Evolutionary conservation across 768 basidiomycete species (phyloP).

Genomic region (Termitomyces sp.): DNA sequence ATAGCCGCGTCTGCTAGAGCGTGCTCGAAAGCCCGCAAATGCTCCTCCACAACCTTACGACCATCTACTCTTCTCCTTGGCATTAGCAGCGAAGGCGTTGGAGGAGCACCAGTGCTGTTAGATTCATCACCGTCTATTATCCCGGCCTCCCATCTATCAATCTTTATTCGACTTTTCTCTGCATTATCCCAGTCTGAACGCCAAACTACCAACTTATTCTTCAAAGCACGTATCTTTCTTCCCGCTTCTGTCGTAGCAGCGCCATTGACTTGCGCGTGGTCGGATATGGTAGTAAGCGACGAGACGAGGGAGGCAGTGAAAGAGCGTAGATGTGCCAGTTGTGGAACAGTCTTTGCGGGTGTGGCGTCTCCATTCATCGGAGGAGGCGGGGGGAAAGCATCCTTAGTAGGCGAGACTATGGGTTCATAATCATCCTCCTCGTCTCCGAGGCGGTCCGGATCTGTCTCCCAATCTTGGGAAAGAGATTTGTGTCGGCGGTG

Average conservation of each 20-base stretch:
- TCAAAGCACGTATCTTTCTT: conserved; percentile 78
- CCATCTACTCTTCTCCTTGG: conserved; percentile 53
- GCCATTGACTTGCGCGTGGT: conserved; percentile 85
- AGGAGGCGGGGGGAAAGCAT: conserved; percentile 50
- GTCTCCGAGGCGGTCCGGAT: conserved; percentile 46
- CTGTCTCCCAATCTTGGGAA: conserved; percentile 56
- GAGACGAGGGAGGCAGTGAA: conserved; percentile 70
- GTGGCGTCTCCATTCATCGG: conserved; percentile 46
- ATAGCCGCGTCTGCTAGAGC: conserved; percentile 66
- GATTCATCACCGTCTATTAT: conserved; percentile 34
- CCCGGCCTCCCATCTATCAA: conserved; percentile 79
- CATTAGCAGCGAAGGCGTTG: conserved; percentile 23
- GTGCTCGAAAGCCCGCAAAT: conserved; percentile 67
- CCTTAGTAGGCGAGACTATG: conserved; percentile 46
- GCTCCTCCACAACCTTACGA: conserved; percentile 68
- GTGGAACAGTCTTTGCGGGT: conserved; percentile 53
- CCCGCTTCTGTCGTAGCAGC: conserved; percentile 83
- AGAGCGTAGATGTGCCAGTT: conserved; percentile 65
- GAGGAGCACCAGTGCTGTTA: conserved; percentile 17
- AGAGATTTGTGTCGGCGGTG: conserved; percentile 23
- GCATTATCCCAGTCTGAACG: conserved; percentile 81
- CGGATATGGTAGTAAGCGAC: conserved; percentile 72
- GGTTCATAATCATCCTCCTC: conserved; percentile 41
- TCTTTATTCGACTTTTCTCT: conserved; percentile 67
- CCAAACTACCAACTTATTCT: conserved; percentile 79